Percentiles rank a stretch among this genome's conserved stretches.
phyloP scores from a whole-genome alignment of 768 basidiomycete genomes.

The Mycena capillaripes region DNA sequence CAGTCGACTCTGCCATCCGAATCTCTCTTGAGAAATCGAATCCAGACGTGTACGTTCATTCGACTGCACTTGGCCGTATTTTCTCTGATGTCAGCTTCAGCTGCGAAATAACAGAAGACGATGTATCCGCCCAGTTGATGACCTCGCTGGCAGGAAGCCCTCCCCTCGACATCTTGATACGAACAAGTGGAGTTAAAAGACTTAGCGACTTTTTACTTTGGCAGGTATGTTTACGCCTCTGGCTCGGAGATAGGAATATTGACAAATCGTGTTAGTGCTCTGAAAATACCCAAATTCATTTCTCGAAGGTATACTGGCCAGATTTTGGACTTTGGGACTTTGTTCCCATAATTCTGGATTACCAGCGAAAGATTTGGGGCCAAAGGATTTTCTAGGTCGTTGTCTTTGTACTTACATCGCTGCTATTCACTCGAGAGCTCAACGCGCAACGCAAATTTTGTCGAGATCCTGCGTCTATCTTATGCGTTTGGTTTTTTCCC shows the following conservation, averaged over 20 bases:
- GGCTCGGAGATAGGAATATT: background rate
- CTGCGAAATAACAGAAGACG: conserved; percentile 69
- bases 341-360: conserved; percentile 88
- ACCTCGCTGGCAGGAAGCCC: conserved; percentile 76
- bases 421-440: no score
- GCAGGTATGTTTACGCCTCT: conserved; percentile 77
- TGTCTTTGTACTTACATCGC: background rate
- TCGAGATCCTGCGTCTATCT: no score
- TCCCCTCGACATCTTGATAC: conserved; percentile 89
- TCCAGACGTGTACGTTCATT: conserved; percentile 18
- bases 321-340: conserved; percentile 92
- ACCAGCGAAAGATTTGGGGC: conserved; percentile 83
- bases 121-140: conserved; percentile 77
- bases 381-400: conserved; percentile 19
- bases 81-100: background rate
- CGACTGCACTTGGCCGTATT: background rate
- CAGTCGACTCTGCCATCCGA: conserved; percentile 70
- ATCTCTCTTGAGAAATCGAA: conserved; percentile 50
- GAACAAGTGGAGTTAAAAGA: conserved; percentile 92
- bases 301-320: conserved; percentile 90
- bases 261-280: conserved; percentile 67
- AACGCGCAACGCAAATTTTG: no score
- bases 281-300: conserved; percentile 90
- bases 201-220: conserved; percentile 93
- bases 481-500: no score